phyloP scores from a whole-genome alignment of 2,329 filamentous ascomycete species.

The Ophiostoma piceae region DNA sequence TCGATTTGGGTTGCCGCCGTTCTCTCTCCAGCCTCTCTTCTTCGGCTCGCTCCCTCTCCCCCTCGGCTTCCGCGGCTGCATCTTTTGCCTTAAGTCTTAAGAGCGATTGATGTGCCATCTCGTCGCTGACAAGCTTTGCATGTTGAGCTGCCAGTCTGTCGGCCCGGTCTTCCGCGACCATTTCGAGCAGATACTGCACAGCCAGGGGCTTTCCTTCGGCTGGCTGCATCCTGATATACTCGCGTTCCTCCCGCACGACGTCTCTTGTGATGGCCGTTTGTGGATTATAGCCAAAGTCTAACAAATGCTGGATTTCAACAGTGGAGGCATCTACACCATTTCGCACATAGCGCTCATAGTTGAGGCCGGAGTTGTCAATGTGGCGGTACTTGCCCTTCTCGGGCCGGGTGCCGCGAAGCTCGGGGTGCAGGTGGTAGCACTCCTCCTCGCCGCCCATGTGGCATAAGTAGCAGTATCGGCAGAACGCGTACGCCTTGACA shows the following conservation, averaged over 20 bases:
- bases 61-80: too few relatives aligned
- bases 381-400: slow-evolving; percentile 13
- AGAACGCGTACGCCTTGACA: slow-evolving; percentile 13
- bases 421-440: slow-evolving; percentile 20
- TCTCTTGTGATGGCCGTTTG: neutral
- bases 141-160: neutral
- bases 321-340: neutral
- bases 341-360: neutral
- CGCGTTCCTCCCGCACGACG: neutral
- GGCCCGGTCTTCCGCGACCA: neutral
- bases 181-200: neutral
- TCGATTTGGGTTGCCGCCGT: neutral
- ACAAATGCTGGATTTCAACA: neutral
- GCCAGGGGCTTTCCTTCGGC: neutral
- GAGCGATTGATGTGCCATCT: too few relatives aligned
- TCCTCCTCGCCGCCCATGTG: slow-evolving; percentile 21
- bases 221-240: neutral
- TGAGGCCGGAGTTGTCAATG: neutral
- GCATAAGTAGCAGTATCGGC: slow-evolving; percentile 19
- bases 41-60: too few relatives aligned
- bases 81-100: too few relatives aligned
- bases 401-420: slow-evolving; percentile 18
- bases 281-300: neutral
- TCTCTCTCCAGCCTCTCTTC: neutral
- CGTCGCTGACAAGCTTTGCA: neutral